Evolutionary conservation across 495 filamentous ascomycete genomes (phyloP), one percentile per base, ranked within the genome.

Genomic region (Bacidia gigantensis): DNA sequence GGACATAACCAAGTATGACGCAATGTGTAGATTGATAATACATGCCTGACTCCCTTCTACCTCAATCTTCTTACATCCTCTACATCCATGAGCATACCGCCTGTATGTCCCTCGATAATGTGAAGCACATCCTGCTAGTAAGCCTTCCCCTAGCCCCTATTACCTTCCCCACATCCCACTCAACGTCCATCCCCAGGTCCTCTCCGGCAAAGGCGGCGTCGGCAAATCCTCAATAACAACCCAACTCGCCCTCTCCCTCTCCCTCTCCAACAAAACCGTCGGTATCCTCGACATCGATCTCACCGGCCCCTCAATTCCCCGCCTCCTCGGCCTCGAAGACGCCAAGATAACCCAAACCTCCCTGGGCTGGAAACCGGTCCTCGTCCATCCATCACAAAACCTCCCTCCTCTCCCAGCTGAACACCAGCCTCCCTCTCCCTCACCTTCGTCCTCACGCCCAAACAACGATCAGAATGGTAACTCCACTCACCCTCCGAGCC

Each of bases 211-310:
- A 73, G 92, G 92, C 56, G 92, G 92, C 54, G 92, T 98, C 2
- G 92, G 92, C 12, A 98, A 98, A 74, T 98, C 92, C 51, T 95
- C 89, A 45, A 79, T 95, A 5, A 97, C 92, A 11, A 89, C 89
- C 2, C 93, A 97, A 65, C 82, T 98, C 10, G 92, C 92, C 3
- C 80, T 97, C 40, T 86, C 90, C 3, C 82, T 98, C 46, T 83
- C 86, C 2, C 81, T 88, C 0, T 75, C 83, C 54, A 87, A 84
- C 58, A 79, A 86, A 70, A 86, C 80, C 7, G 90, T 97, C 50
- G 92, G 93, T 14, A 87, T 98, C 26, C 87, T 98, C 52, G 92
- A 98, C 65, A 80, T 97, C 62, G 92, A 98, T 64, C 78, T 98
- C 38, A 97, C 93, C 3, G 92, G 92, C 14, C 92, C 92, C 29